Evolutionary conservation across 148 eudicot species (phyloP), one percentile per base, ranked within the genome.

Genomic region (Spergularia bocconei): DNA sequence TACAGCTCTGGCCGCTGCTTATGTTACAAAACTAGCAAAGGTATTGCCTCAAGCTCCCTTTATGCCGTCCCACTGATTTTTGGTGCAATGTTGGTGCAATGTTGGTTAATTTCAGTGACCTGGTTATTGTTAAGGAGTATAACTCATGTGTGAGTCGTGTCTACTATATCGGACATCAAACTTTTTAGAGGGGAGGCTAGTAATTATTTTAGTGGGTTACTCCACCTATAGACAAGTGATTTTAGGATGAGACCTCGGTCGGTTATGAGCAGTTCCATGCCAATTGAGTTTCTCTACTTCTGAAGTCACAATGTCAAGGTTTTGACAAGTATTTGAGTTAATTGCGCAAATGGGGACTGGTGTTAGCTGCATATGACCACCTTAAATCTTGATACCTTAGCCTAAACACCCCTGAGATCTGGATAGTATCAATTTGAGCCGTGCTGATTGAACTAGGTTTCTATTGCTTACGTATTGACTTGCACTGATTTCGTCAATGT

Each of bases 1-100:
- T 54, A 94, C 98, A 10, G 98, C 91, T 15, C 63, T 94, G 17
- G 98, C 97, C 57, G 98, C 97, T 70, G 62, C 91, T 72, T 90
- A 94, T 77, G 98, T 94, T 25, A 91, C 98, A 21, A 87, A 80
- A 75, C 86, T 94, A 75, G 98, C 97, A 52, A 87, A 92, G 96
- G 98, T 94, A 76, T 70, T 19, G 38, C 51, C 20, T 47, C 53
- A 14, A 16, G 13, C n/a, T 41, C 53, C 29, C 12, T 19, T 14
- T 52, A 52, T n/a, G 14, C 39, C 53, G 7, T 69, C 41, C 15
- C 23, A 14, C 13, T 52, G 33, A 25, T 23, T 19, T 6, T 12
- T 21, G 56, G 56, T 50, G n/a, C 13, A 50, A 58, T 70, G 62
- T 54, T 13, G 51, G 58, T 51, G 4, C 71, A 67, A 14, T n/a